Evolutionary conservation across 352 stramenopile genomes (phyloP), one percentile per base, ranked within the genome.

Genomic region (Phytophthora meadii): DNA sequence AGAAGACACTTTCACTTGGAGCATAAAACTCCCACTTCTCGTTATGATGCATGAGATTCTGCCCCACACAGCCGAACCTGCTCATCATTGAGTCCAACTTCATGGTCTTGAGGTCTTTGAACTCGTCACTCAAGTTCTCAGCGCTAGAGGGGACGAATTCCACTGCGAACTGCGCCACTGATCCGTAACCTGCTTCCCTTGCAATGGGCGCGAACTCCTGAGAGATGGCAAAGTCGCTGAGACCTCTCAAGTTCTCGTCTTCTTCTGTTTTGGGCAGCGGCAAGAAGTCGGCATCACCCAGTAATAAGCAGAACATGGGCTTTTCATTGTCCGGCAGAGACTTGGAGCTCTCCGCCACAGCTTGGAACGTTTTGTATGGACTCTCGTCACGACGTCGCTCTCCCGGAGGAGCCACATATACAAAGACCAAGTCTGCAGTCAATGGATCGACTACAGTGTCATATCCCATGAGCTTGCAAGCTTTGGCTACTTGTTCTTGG

Each of bases 1-100:
- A 76, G 15, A 91, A 76, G 1, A 71, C 56, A 40, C 72, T 89
- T 3, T 77, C 56, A 7, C 70, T 44, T 0, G 72, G 50, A 11
- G 77, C 87, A 40, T 89, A 93, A 32, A 93, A 76, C 59, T 92
- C 81, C 87, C 87, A 95, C 54, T 94, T 95, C 52, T 95, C 87
- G 0, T 73, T 88, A 46, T 93, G 74, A 36, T 91, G 74, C 84
- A 94, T 93, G 40, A 95, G 55, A 45, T 95, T 94, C 55, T 86
- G 83, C 19, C 88, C 72, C 37, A 90, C 72, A 52, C 78, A 88
- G 28, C 79, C 80, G 60, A 95, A 94, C 27, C 66, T 78, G 40
- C 71, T 74, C 87, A 95, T 95, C 45, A 95, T 67, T 19, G 61
- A 61, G 41, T 84, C 68, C 15, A 89, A 54, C 22, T 76, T 67